Percentiles rank a stretch among this genome's conserved stretches.
phyloP scores from a whole-genome alignment of 1,284 basidiomycete species.

The Malassezia vespertilionis region DNA sequence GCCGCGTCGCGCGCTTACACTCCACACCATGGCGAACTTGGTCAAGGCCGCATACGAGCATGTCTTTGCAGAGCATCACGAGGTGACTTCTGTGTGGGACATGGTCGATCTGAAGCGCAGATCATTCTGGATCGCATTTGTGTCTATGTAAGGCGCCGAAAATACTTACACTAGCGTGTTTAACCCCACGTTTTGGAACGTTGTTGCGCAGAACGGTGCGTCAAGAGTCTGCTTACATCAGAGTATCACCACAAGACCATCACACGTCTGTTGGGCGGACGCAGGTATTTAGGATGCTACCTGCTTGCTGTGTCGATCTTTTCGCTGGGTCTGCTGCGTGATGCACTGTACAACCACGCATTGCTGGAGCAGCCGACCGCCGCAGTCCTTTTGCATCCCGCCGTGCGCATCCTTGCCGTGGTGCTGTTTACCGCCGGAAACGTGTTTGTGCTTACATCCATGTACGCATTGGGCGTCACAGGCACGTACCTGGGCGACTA shows the following conservation, averaged over 20 bases:
- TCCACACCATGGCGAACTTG: background rate
- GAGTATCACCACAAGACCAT: constrained; percentile 44
- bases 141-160: constrained; percentile 24
- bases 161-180: constrained; percentile 49
- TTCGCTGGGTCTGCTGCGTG: constrained; percentile 69
- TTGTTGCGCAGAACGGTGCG: constrained; percentile 79
- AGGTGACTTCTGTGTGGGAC: constrained; percentile 23
- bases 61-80: constrained; percentile 14
- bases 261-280: constrained; percentile 35
- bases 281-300: constrained; percentile 64
- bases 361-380: constrained; percentile 60
- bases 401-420: constrained; percentile 57
- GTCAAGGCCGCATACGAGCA: background rate
- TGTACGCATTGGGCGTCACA: constrained; percentile 81
- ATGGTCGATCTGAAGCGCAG: constrained; percentile 32
- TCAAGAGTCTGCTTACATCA: constrained; percentile 18
- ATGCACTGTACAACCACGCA: constrained; percentile 58
- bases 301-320: constrained; percentile 84
- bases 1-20: background rate
- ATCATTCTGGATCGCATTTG: constrained; percentile 33
- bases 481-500: constrained; percentile 77
- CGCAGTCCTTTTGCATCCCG: constrained; percentile 53
- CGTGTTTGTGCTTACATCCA: constrained; percentile 64
- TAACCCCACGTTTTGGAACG: constrained; percentile 92
- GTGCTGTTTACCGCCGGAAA: constrained; percentile 56